These are phyloP conservation scores for Colletotrichum shisoi DNA, from an alignment of 2,329 filamentous ascomycete genomes.

Conservation along the genomic window DNA sequence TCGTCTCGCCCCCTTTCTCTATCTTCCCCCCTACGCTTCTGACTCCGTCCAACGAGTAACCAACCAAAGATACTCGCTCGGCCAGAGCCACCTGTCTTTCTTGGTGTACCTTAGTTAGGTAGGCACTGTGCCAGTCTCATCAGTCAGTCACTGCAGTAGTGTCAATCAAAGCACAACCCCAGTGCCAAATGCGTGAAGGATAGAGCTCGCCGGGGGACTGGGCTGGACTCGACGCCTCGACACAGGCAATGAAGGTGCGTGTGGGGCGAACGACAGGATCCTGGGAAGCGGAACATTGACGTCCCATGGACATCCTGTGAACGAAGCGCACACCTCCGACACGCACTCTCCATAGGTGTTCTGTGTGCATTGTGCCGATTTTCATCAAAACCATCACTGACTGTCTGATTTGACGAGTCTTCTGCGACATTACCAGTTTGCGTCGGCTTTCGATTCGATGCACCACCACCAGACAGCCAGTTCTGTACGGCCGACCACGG, in stretches of 20 bases:
- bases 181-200: constrained; percentile 8
- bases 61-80: not conserved
- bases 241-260: constrained; percentile 4
- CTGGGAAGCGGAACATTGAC: not conserved
- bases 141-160: constrained; percentile 1
- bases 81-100: not conserved
- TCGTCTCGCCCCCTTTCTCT: too few species aligned
- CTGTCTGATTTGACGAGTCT: not conserved
- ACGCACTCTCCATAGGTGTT: too few species aligned
- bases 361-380: too few species aligned
- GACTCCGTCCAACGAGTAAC: not conserved
- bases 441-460: not conserved
- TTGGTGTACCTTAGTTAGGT: not conserved
- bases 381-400: too few species aligned
- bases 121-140: not conserved
- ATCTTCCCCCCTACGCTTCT: not conserved
- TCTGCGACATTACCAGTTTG: not conserved
- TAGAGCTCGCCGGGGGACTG: not conserved
- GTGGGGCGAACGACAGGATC: constrained; percentile 1
- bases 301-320: not conserved
- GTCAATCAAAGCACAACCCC: constrained; percentile 3
- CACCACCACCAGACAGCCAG: not conserved
- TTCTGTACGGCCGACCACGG: not conserved
- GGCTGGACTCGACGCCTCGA: constrained; percentile 5
- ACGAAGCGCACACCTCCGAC: not conserved